These are phyloP conservation scores for Stemphylium lycopersici DNA, from an alignment of 2,329 filamentous ascomycete genomes.

Conservation along the genomic window DNA sequence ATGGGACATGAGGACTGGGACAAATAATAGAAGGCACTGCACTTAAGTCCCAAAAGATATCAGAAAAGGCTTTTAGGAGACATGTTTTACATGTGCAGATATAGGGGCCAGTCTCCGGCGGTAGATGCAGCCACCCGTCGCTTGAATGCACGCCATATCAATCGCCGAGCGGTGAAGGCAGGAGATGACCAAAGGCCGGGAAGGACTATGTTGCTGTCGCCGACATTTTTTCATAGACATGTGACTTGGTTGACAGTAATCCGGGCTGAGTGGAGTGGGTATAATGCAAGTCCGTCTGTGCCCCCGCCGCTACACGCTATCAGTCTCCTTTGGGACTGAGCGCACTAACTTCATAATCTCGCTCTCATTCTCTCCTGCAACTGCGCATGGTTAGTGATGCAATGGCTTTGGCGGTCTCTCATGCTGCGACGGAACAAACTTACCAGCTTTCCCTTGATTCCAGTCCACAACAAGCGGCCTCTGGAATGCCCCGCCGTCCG, in stretches of 20 bases:
- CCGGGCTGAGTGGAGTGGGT: conserved; percentile 2
- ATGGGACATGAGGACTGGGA: not conserved
- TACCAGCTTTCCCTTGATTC: conserved; percentile 83
- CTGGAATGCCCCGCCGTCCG: conserved; percentile 71
- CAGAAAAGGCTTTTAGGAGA: not conserved
- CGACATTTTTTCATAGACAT: not conserved
- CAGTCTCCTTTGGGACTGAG: conserved; percentile 56
- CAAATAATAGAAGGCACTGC: not conserved
- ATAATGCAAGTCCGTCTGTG: conserved; percentile 10
- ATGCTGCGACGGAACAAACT: conserved; percentile 21
- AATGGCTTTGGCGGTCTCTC: not conserved
- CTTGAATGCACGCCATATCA: conserved; percentile 6
- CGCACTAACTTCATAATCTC: conserved; percentile 85
- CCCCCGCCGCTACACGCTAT: conserved; percentile 21
- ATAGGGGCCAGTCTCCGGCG: not conserved
- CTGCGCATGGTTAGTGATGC: conserved; percentile 42
- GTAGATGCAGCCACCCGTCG: conserved; percentile 26
- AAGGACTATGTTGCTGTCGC: not conserved
- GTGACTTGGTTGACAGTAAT: not conserved
- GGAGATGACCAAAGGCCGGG: not conserved
- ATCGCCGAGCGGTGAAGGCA: conserved; percentile 9
- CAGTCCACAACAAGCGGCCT: conserved; percentile 91
- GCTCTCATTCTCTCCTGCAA: conserved; percentile 79
- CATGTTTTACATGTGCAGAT: conserved; percentile 17
- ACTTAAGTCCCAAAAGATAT: not conserved